phyloP scores from a whole-genome alignment of 2,329 filamentous ascomycete species.

The Gnomoniopsis smithogilvyi region DNA sequence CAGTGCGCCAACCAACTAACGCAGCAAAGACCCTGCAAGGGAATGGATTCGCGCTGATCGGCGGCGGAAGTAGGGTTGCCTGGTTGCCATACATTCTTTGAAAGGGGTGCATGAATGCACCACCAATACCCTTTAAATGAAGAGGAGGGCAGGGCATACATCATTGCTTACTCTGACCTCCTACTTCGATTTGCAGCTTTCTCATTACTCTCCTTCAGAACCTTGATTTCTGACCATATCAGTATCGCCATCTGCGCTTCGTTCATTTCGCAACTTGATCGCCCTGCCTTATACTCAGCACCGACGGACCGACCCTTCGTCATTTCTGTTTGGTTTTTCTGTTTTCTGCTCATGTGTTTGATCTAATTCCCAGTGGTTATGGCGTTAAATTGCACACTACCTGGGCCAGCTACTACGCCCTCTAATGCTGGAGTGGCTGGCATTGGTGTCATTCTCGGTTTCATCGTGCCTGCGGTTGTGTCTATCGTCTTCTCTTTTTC shows the following conservation, averaged over 20 bases:
- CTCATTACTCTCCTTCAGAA: too few species aligned
- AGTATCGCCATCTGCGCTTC: neutral
- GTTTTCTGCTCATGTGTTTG: neutral
- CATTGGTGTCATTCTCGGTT: conserved; percentile 13
- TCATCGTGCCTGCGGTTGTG: conserved; percentile 14
- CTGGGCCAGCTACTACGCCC: neutral
- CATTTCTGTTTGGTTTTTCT: neutral
- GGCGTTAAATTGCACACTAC: neutral
- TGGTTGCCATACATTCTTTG: neutral
- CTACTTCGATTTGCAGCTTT: too few species aligned
- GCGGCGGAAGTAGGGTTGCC: neutral
- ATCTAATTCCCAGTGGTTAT: neutral
- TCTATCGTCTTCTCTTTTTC: conserved; percentile 15
- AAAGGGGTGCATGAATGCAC: too few species aligned
- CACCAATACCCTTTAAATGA: too few species aligned
- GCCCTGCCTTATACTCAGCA: neutral
- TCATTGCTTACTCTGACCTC: too few species aligned
- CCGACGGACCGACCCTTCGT: neutral
- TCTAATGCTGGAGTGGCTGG: neutral
- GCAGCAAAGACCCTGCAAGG: neutral
- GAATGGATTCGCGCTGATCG: neutral
- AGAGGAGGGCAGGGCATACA: neutral
- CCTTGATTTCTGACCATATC: too few species aligned
- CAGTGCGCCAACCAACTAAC: neutral
- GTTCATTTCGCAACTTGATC: neutral